phyloP scores from a whole-genome alignment of 371 early-diverging fungal species.

The Mucor lusitanicus region DNA sequence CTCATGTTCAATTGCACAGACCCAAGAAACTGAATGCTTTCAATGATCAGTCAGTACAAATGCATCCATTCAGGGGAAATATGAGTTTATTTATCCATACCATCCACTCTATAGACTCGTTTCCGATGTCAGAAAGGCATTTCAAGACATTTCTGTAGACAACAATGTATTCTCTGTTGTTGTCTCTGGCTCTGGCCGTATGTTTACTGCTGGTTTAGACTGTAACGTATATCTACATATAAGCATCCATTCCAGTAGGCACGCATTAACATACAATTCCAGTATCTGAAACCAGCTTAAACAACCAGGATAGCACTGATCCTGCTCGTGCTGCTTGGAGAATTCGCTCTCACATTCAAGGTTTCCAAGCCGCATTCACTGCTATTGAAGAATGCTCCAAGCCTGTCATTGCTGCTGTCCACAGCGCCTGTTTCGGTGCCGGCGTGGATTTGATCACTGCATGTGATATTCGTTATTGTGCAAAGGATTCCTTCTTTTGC shows the following conservation, averaged over 20 bases:
- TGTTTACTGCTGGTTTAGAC: slow-evolving; percentile 93
- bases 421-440: slow-evolving; percentile 87
- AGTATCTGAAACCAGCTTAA: slow-evolving; percentile 26
- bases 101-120: slow-evolving; percentile 18
- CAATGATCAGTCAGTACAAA: slow-evolving; percentile 49
- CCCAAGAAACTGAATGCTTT: slow-evolving; percentile 84
- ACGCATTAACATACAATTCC: background rate
- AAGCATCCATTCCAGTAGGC: background rate
- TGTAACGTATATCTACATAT: slow-evolving; percentile 45
- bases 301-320: slow-evolving; percentile 30
- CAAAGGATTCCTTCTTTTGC: slow-evolving; percentile 78
- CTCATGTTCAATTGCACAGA: slow-evolving; percentile 84
- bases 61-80: background rate
- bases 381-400: slow-evolving; percentile 83
- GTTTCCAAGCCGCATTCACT: slow-evolving; percentile 69
- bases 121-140: slow-evolving; percentile 42
- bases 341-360: slow-evolving; percentile 48
- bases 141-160: slow-evolving; percentile 60
- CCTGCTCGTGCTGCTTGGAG: slow-evolving; percentile 52
- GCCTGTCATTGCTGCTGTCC: slow-evolving; percentile 90
- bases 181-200: slow-evolving; percentile 70
- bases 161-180: slow-evolving; percentile 72
- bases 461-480: slow-evolving; percentile 89
- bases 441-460: slow-evolving; percentile 90
- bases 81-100: background rate